These are phyloP conservation scores for Chalciporus pseudorubinellus DNA, from an alignment of 768 basidiomycete genomes.

Conservation along the genomic window DNA sequence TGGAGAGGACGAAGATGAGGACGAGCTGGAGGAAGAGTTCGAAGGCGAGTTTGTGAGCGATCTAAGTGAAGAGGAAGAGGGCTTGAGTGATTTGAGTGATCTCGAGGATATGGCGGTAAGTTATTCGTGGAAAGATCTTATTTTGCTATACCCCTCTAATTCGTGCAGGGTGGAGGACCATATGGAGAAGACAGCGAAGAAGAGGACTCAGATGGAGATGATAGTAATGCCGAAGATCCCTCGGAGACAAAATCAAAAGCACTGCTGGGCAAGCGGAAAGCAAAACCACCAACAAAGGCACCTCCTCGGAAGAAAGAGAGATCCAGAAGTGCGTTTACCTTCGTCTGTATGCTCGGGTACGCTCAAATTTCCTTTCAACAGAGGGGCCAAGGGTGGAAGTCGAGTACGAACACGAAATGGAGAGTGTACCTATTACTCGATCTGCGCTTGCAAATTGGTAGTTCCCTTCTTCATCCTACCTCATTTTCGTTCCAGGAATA, in stretches of 20 bases:
- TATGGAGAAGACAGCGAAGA: constrained; percentile 46
- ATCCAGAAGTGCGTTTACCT: constrained; percentile 52
- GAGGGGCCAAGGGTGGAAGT: constrained; percentile 86
- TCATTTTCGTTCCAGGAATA: background rate
- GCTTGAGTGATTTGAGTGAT: constrained; percentile 45
- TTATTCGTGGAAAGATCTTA: constrained; percentile 6
- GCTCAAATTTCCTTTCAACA: constrained; percentile 28
- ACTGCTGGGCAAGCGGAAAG: constrained; percentile 69
- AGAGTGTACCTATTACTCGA: constrained; percentile 55
- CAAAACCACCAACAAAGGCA: constrained; percentile 37
- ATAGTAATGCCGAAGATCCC: constrained; percentile 38
- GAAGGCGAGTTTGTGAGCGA: constrained; percentile 60
- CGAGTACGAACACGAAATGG: constrained; percentile 94
- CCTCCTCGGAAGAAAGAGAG: constrained; percentile 56
- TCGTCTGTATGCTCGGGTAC: background rate
- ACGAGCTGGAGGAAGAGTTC: constrained; percentile 50
- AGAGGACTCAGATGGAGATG: constrained; percentile 40
- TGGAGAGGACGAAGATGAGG: constrained; percentile 47
- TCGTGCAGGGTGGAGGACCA: constrained; percentile 31
- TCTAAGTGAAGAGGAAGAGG: constrained; percentile 48
- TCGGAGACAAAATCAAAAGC: constrained; percentile 39
- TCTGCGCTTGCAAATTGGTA: constrained; percentile 56
- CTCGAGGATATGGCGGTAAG: constrained; percentile 68
- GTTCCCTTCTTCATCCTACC: constrained; percentile 2
- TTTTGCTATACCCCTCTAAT: constrained; percentile 18